Evolutionary conservation across 805 yeast species (phyloP).

Genomic region (Saccharomycopsis sp.): DNA sequence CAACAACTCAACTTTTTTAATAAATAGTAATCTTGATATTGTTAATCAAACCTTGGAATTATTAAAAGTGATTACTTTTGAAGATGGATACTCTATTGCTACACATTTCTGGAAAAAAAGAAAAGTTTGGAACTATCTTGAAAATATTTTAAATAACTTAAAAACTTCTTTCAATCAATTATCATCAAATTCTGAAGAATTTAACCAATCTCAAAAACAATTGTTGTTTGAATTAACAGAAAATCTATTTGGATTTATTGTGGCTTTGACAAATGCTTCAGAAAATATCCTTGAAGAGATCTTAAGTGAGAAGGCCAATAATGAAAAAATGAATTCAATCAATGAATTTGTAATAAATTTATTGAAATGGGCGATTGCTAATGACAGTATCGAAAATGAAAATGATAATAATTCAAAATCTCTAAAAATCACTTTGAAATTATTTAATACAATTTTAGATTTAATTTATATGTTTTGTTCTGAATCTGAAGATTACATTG

Average conservation of each 20-base stretch:
- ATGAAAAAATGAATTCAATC: slow-evolving; percentile 29
- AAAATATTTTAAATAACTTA: slow-evolving; percentile 40
- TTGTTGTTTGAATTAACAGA: slow-evolving; percentile 60
- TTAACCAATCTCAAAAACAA: slow-evolving; percentile 15
- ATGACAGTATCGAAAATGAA: slow-evolving; percentile 3
- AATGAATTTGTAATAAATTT: slow-evolving; percentile 29
- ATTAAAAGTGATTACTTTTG: slow-evolving; percentile 67
- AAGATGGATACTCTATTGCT: slow-evolving; percentile 81
- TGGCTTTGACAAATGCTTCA: slow-evolving; percentile 55
- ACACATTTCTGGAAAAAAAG: slow-evolving; percentile 60
- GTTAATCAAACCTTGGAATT: slow-evolving; percentile 76
- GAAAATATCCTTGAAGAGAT: slow-evolving; percentile 45
- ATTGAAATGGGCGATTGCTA: slow-evolving; percentile 23
- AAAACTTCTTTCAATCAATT: slow-evolving; percentile 32
- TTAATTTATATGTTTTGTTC: slow-evolving; percentile 50
- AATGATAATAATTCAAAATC: slow-evolving; percentile 4
- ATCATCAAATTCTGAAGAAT: slow-evolving; percentile 25
- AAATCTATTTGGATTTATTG: slow-evolving; percentile 57
- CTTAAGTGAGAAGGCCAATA: slow-evolving; percentile 19
- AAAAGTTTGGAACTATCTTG: slow-evolving; percentile 59
- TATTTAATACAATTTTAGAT: slow-evolving; percentile 45
- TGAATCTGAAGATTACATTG: slow-evolving; percentile 45
- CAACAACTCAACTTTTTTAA: slow-evolving; percentile 1
- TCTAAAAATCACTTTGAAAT: slow-evolving; percentile 28
- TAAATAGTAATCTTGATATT: slow-evolving; percentile 45